These are phyloP conservation scores for Phialocephala subalpina DNA, from an alignment of 2,329 filamentous ascomycete species.

Conservation along the genomic window DNA sequence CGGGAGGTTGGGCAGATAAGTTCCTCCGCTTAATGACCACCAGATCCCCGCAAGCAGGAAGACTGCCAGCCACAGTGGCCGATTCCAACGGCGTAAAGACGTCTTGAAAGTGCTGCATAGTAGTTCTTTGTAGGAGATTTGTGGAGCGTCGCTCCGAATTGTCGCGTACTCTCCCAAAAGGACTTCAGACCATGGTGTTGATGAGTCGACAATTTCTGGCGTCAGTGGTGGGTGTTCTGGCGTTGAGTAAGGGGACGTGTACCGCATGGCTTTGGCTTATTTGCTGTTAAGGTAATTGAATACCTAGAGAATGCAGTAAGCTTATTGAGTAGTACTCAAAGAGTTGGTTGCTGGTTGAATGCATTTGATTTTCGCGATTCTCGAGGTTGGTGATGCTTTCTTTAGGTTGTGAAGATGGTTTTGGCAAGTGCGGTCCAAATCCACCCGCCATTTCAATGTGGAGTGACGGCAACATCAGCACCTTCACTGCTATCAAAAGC, in stretches of 20 bases:
- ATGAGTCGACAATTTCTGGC: constrained; percentile 18
- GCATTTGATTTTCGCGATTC: not conserved
- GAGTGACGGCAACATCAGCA: not conserved
- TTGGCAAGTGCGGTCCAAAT: constrained; percentile 1
- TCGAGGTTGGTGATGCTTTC: not conserved
- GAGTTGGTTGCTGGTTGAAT: not conserved
- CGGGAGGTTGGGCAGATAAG: constrained; percentile 2
- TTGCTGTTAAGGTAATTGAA: constrained; percentile 12
- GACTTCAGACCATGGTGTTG: constrained; percentile 34
- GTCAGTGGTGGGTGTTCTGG: constrained; percentile 23
- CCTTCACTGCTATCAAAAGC: not conserved
- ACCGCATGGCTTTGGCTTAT: constrained; percentile 22
- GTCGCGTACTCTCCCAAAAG: constrained; percentile 28
- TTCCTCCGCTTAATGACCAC: constrained; percentile 18
- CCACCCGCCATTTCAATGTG: not conserved
- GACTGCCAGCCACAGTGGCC: constrained; percentile 19
- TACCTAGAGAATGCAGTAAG: constrained; percentile 6
- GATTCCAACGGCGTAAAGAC: constrained; percentile 9
- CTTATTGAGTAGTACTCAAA: constrained; percentile 7
- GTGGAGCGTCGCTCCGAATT: constrained; percentile 1
- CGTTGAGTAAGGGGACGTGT: constrained; percentile 27
- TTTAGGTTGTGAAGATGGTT: not conserved
- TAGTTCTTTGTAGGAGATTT: not conserved
- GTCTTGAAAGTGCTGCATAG: not conserved
- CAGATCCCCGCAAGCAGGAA: constrained; percentile 19